These are phyloP conservation scores for Kokia cookei DNA, from an alignment of 441 rosid genomes.

Conservation along the genomic window DNA sequence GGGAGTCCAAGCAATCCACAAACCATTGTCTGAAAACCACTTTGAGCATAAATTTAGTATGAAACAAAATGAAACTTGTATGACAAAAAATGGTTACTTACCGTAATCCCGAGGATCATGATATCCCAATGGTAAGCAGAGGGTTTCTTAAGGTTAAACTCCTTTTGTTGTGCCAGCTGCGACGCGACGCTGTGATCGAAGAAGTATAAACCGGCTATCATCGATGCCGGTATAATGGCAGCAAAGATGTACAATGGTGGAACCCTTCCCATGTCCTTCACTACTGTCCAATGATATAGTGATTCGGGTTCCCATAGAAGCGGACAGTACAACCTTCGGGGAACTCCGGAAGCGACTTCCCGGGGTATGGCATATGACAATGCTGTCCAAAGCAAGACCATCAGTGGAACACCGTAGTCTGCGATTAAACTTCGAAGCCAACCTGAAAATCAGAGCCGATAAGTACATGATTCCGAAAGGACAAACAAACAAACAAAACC, in stretches of 20 bases:
- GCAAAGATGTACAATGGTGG: constrained; percentile 54
- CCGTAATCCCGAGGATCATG: constrained; percentile 65
- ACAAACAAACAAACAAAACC: background rate
- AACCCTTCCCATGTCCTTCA: constrained; percentile 60
- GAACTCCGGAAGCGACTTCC: constrained; percentile 59
- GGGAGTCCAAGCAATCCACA: constrained; percentile 87
- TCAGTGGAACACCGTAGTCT: constrained; percentile 80
- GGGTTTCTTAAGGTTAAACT: constrained; percentile 79
- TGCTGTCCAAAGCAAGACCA: constrained; percentile 70
- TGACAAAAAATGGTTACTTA: constrained; percentile 13
- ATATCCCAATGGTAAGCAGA: constrained; percentile 83
- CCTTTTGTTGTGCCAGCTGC: constrained; percentile 85
- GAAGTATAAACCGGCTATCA: constrained; percentile 87
- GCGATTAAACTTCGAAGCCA: constrained; percentile 66
- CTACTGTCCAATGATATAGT: constrained; percentile 68
- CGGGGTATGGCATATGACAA: constrained; percentile 46
- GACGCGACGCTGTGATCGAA: constrained; percentile 90
- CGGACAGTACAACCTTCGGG: constrained; percentile 63
- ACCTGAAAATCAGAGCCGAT: constrained; percentile 31
- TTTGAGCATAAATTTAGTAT: background rate
- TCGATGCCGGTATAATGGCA: constrained; percentile 73
- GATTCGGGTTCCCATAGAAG: constrained; percentile 70
- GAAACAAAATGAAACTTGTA: background rate
- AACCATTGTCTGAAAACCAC: constrained; percentile 43
- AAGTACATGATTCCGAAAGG: background rate